A percentile compares a stretch with the other conserved stretches of the same genome.
Evolutionary conservation across 345 rosid species (phyloP).

Genomic region (Pugionium dolabratum): DNA sequence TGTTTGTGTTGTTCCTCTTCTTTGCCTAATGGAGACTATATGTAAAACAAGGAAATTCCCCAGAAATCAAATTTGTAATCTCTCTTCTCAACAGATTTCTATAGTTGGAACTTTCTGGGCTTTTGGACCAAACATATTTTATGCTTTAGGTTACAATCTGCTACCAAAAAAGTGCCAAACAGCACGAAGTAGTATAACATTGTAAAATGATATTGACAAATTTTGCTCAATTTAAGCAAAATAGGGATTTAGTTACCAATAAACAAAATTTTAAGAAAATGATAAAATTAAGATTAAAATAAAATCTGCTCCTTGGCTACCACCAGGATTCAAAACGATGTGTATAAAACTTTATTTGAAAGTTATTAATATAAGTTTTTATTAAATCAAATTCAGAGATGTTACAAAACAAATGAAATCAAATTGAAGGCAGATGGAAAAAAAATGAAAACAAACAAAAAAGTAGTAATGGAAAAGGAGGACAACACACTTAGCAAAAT

Average conservation of each 20-base stretch:
- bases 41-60: conserved; percentile 23
- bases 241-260: too few species aligned
- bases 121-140: too few species aligned
- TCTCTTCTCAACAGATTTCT: background rate
- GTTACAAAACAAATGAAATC: conserved; percentile 41
- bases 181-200: too few species aligned
- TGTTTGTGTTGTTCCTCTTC: background rate
- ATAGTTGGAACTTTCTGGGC: too few species aligned
- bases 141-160: too few species aligned
- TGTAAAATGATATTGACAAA: too few species aligned
- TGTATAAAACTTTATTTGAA: background rate
- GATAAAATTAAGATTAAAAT: too few species aligned
- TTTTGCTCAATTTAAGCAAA: too few species aligned
- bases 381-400: conserved; percentile 24
- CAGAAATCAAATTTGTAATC: background rate
- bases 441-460: background rate
- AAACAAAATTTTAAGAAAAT: too few species aligned
- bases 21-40: background rate
- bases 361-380: background rate
- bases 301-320: too few species aligned
- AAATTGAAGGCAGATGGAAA: conserved; percentile 14
- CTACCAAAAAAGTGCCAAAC: too few species aligned
- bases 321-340: too few species aligned
- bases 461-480: background rate
- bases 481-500: conserved; percentile 36